Evolutionary conservation across 2,329 filamentous ascomycete species (phyloP), one percentile per base, ranked within the genome.

Genomic region (Epichloe gansuensis): DNA sequence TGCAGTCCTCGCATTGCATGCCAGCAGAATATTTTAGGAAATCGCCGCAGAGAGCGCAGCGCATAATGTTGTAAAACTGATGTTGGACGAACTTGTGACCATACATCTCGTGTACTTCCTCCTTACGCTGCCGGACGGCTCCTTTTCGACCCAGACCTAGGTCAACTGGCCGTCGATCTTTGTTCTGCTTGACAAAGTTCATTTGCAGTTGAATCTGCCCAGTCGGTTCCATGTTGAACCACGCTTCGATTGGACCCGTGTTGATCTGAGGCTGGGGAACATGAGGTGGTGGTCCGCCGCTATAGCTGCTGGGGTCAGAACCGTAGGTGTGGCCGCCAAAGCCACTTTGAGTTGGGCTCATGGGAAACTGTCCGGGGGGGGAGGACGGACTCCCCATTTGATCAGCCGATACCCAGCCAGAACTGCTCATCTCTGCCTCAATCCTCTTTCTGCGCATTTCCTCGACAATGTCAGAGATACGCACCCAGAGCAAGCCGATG

Each of bases 21-120:
- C 93, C 93, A 23, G 93, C 88, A 47, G 91, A 94, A 67, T 97
- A 97, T 66, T 97, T 98, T 71, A 98, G 84, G 64, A 98, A 97
- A 60, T 98, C 93, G 54, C 90, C 93, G 66, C 93, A 98, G 38
- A 97, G 82, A 13, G 93, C 93, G 70, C 93, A 98, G 56, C 93
- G 91, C 93, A 98, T 98, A 65, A 98, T 96, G 77, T 97, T 98
- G 82, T 97, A 98, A 70, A 98, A 98, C 68, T 96, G 93, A 67
- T 96, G 90, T 64, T 93, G 87, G 52, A 97, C 85, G 65, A 98
- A 98, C 72, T 97, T 98, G 82, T 98, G 93, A 47, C 93, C 93
- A 66, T 95, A 96, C 76, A 96, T 95, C 72, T 98, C 93, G 71
- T 96, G 88, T 4, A 98, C 85, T 63, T 97, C 90, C 69, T 98